These are phyloP conservation scores for Verticillium nonalfalfae DNA, from an alignment of 2,329 filamentous ascomycete genomes.

Conservation along the genomic window DNA sequence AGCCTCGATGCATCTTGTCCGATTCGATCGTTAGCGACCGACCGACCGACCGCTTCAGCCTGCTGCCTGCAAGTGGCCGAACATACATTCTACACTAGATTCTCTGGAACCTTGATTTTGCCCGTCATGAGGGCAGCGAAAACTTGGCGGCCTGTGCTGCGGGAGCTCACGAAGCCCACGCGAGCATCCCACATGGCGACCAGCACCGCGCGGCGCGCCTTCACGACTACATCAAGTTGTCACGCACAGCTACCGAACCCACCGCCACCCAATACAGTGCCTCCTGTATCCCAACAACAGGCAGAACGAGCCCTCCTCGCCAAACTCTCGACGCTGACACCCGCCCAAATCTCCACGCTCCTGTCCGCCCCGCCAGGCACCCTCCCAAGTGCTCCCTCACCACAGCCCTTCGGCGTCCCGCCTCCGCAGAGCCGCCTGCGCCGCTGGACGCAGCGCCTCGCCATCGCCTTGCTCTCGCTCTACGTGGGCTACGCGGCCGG, in stretches of 20 bases:
- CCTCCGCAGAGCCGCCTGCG: background rate
- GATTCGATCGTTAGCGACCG: background rate
- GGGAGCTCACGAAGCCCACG: constrained; percentile 3
- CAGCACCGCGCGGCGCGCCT: background rate
- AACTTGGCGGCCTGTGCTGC: constrained; percentile 4
- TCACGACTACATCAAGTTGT: constrained; percentile 3
- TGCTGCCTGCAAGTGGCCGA: background rate
- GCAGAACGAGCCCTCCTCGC: constrained; percentile 5
- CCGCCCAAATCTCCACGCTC: constrained; percentile 11
- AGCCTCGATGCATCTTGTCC: background rate
- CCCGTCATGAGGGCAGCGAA: background rate
- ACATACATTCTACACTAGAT: background rate
- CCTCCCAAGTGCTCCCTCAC: background rate
- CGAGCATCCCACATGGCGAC: background rate
- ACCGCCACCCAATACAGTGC: background rate
- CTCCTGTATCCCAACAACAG: background rate
- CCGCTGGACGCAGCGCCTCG: constrained; percentile 5
- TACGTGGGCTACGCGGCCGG: background rate
- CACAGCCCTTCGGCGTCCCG: background rate
- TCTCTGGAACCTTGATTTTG: background rate
- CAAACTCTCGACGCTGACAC: constrained; percentile 11
- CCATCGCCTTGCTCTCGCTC: constrained; percentile 1
- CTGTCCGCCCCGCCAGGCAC: constrained; percentile 4
- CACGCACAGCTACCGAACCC: constrained; percentile 1
- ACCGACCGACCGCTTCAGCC: background rate